These are phyloP conservation scores for Picea abies DNA, from an alignment of 83 land plant genomes.

Conservation along the genomic window DNA sequence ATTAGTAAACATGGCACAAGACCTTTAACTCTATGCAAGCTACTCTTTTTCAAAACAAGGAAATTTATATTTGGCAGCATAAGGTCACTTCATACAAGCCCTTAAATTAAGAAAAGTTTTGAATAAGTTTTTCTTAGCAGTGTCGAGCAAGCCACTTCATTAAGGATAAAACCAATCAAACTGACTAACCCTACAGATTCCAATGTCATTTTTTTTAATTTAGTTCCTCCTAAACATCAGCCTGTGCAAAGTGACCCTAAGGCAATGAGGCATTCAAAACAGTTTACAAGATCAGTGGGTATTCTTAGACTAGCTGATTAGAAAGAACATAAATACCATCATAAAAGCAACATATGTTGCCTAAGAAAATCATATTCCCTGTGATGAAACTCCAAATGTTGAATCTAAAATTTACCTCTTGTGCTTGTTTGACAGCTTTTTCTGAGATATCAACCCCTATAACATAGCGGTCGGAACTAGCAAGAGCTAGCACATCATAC, in stretches of 20 bases:
- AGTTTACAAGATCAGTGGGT: neutral
- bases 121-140: neutral
- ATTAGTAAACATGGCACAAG: neutral
- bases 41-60: neutral
- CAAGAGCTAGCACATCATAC: conserved; percentile 70
- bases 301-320: no score
- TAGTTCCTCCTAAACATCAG: neutral
- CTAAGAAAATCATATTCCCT: neutral
- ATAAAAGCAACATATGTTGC: neutral
- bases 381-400: neutral
- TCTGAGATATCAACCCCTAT: conserved; percentile 69
- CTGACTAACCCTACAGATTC: no score
- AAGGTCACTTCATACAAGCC: neutral
- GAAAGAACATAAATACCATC: neutral
- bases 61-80: neutral
- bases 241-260: neutral
- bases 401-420: conserved; percentile 35
- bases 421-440: conserved; percentile 46
- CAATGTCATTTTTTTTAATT: neutral
- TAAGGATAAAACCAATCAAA: no score
- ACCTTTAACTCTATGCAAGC: neutral
- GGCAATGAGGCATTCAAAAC: neutral
- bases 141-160: neutral
- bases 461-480: conserved; percentile 58
- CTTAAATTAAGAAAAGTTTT: neutral